Conservation (phyloP, 768 basidiomycete species). For the Naganishia friedmannii region DNA sequence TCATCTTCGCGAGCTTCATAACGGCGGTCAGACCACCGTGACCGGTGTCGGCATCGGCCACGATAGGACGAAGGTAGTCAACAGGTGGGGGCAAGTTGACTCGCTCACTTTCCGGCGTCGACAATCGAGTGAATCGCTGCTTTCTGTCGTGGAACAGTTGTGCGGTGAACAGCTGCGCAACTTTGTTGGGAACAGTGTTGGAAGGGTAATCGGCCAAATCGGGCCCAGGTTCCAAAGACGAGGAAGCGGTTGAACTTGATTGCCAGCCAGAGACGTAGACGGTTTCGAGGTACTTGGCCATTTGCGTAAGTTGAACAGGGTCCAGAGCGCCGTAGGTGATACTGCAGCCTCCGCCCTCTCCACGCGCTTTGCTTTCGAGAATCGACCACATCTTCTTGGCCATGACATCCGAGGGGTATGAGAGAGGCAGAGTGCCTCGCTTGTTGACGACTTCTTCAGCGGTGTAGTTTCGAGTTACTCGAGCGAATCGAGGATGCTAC, state of each 20-base stretch:
- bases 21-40: constrained; percentile 79
- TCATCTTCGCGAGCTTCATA: constrained; percentile 98
- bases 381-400: constrained; percentile 81
- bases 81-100: constrained; percentile 61
- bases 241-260: constrained; percentile 87
- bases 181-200: constrained; percentile 98
- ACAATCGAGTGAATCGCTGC: constrained; percentile 59
- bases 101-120: constrained; percentile 36
- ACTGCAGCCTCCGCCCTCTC: constrained; percentile 56
- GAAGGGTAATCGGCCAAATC: constrained; percentile 99
- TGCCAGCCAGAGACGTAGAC: constrained; percentile 91
- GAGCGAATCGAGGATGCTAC: constrained; percentile 79
- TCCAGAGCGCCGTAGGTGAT: constrained; percentile 99
- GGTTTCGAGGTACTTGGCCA: constrained; percentile 95
- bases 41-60: constrained; percentile 90
- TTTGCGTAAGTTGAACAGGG: constrained; percentile 95
- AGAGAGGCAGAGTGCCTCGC: constrained; percentile 77
- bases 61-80: constrained; percentile 88
- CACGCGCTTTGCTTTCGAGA: constrained; percentile 67
- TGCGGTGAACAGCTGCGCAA: constrained; percentile 95
- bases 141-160: constrained; percentile 99
- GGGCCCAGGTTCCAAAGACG: constrained; percentile 92
- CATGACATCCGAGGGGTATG: constrained; percentile 78
- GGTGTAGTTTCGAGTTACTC: constrained; percentile 85
- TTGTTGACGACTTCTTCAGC: constrained; percentile 91